Evolutionary conservation across 1,139 yeast species (phyloP).

Genomic region (Sugiyamaella castrensis): DNA sequence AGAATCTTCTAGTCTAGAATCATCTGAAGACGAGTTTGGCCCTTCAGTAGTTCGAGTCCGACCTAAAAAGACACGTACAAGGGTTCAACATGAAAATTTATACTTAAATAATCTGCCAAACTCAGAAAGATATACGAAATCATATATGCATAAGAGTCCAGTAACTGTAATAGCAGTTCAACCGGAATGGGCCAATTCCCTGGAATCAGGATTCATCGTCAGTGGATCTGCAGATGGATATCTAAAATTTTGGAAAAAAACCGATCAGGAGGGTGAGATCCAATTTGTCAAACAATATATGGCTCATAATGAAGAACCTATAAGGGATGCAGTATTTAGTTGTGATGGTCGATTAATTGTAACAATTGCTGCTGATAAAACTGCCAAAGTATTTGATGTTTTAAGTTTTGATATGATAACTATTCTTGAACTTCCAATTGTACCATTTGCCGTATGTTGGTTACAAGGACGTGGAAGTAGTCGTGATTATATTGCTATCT

Average conservation of each 20-base stretch:
- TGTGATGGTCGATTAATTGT: constrained; percentile 35
- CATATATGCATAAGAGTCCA: constrained; percentile 34
- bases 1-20: no score
- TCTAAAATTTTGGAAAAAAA: constrained; percentile 43
- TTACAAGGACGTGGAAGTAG: constrained; percentile 18
- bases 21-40: constrained; percentile 23
- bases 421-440: constrained; percentile 29
- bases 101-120: constrained; percentile 18
- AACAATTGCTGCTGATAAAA: constrained; percentile 36
- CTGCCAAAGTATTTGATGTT: constrained; percentile 44
- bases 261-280: constrained; percentile 27
- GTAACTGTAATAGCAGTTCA: constrained; percentile 25
- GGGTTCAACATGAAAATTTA: constrained; percentile 13
- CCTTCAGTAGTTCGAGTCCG: constrained; percentile 13
- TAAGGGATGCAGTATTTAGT: constrained; percentile 27
- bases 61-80: constrained; percentile 15
- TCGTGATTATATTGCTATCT: constrained; percentile 26
- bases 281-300: constrained; percentile 42
- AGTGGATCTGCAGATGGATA: constrained; percentile 44
- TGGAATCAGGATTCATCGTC: constrained; percentile 30
- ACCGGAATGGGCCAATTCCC: constrained; percentile 15
- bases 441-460: constrained; percentile 26
- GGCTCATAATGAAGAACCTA: constrained; percentile 37
- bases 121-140: constrained; percentile 22
- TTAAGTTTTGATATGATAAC: constrained; percentile 44